Percentiles rank a stretch among this genome's conserved stretches.
phyloP scores from a whole-genome alignment of 805 yeast species.

The Pichia cephalocereana region DNA sequence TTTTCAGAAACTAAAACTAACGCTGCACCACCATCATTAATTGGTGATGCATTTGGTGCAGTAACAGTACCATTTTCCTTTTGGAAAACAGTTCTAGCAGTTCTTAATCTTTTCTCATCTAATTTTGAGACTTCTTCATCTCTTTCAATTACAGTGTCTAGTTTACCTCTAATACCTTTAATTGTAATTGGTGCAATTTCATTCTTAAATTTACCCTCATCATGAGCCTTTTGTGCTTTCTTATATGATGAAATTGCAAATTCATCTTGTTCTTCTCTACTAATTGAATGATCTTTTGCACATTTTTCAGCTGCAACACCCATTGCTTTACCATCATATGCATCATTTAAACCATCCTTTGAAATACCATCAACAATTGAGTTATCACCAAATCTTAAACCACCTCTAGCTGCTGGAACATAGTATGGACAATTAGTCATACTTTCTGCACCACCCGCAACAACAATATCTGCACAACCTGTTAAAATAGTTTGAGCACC shows the following conservation, averaged over 20 bases:
- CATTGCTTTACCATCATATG: slow-evolving; percentile 83
- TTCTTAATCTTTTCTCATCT: slow-evolving; percentile 62
- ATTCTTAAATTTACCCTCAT: slow-evolving; percentile 65
- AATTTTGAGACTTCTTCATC: slow-evolving; percentile 84
- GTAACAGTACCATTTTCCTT: slow-evolving; percentile 93
- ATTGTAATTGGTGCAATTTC: slow-evolving; percentile 87
- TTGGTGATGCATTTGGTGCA: slow-evolving; percentile 93
- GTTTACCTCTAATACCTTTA: slow-evolving; percentile 87
- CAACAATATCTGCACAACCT: slow-evolving; percentile 86
- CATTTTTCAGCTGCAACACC: slow-evolving; percentile 97
- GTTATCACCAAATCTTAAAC: slow-evolving; percentile 84
- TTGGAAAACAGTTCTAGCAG: slow-evolving; percentile 93
- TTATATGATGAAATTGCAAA: slow-evolving; percentile 79
- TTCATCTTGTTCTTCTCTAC: slow-evolving; percentile 85
- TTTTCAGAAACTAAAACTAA: slow-evolving; percentile 76
- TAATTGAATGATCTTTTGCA: slow-evolving; percentile 67
- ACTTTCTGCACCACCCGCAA: slow-evolving; percentile 97
- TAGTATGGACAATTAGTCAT: slow-evolving; percentile 96
- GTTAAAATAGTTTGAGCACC: slow-evolving; percentile 86
- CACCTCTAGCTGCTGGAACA: slow-evolving; percentile 73
- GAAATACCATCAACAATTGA: slow-evolving; percentile 78
- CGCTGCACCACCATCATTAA: slow-evolving; percentile 98
- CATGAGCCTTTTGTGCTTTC: slow-evolving; percentile 76
- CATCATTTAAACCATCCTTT: slow-evolving; percentile 90
- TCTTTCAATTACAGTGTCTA: slow-evolving; percentile 55